Evolutionary conservation across 345 rosid species (phyloP).

Genomic region (Excoecaria cochinchinensis): DNA sequence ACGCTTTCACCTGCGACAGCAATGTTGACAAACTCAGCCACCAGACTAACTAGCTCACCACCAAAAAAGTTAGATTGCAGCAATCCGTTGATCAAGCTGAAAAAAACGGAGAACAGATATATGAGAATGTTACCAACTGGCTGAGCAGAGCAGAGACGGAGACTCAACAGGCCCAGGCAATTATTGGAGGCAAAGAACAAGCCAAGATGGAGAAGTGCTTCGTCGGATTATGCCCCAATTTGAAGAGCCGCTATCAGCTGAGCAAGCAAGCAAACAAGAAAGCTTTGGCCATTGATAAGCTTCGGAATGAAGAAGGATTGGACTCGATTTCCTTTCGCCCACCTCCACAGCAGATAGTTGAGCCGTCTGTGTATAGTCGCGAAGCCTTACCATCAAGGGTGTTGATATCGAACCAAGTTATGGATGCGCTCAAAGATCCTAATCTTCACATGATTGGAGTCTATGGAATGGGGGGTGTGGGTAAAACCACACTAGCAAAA

Average conservation of each 20-base stretch:
- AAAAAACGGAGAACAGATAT: neutral
- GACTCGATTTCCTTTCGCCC: too few relatives aligned
- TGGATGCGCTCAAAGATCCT: too few relatives aligned
- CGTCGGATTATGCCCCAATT: slow-evolving; percentile 1
- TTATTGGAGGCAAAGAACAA: neutral
- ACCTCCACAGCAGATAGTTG: too few relatives aligned
- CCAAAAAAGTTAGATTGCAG: neutral
- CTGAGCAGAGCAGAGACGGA: neutral
- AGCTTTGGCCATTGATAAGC: neutral
- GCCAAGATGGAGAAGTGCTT: neutral
- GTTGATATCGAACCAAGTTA: too few relatives aligned
- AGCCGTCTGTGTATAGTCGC: too few relatives aligned
- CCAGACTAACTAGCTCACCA: neutral
- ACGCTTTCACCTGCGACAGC: too few relatives aligned
- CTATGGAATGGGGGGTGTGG: too few relatives aligned
- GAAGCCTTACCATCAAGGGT: too few relatives aligned
- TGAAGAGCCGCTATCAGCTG: neutral
- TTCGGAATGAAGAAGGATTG: neutral
- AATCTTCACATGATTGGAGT: too few relatives aligned
- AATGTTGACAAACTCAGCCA: neutral
- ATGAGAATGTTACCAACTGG: neutral
- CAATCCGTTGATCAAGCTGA: neutral
- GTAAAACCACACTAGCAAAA: too few relatives aligned
- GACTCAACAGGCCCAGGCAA: neutral
- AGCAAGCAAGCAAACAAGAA: neutral